Conservation (phyloP, 1,139 yeast species). For the Hyphopichia wangnamkhiaoensis region DNA sequence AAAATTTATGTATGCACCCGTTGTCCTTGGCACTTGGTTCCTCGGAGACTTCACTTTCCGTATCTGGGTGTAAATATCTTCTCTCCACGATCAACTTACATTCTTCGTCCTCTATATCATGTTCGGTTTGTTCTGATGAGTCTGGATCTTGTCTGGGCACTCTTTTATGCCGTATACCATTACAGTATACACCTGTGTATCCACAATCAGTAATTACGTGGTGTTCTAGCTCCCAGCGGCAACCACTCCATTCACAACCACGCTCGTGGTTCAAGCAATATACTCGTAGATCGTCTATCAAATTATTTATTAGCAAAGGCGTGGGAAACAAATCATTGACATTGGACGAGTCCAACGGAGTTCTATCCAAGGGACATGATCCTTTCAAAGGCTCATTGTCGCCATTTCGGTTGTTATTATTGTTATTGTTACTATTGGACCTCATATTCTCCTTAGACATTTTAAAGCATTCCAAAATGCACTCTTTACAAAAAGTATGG, state of each 20-base stretch:
- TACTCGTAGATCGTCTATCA: constrained; percentile 62
- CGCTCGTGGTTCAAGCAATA: constrained; percentile 52
- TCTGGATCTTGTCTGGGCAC: constrained; percentile 6
- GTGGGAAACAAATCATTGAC: constrained; percentile 57
- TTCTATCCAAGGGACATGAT: constrained; percentile 66
- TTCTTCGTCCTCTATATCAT: constrained; percentile 7
- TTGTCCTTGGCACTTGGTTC: constrained; percentile 6
- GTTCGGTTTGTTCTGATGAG: constrained; percentile 7
- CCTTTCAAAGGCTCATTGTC: constrained; percentile 25
- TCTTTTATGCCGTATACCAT: constrained; percentile 22
- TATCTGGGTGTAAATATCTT: constrained; percentile 14
- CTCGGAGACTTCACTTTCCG: constrained; percentile 10
- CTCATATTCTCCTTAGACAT: constrained; percentile 15
- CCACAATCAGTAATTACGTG: constrained; percentile 55
- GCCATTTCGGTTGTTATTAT: too few relatives aligned
- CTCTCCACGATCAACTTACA: constrained; percentile 24
- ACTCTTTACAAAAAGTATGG: constrained; percentile 57
- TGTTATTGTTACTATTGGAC: too few relatives aligned
- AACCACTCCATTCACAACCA: constrained; percentile 62
- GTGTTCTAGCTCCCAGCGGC: constrained; percentile 59
- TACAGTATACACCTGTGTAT: constrained; percentile 51
- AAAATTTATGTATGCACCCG: constrained; percentile 35
- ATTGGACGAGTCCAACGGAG: constrained; percentile 39
- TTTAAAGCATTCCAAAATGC: constrained; percentile 50
- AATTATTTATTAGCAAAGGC: constrained; percentile 59